phyloP scores from a whole-genome alignment of 2,329 filamentous ascomycete genomes.

The Sarocladium brachiariae region DNA sequence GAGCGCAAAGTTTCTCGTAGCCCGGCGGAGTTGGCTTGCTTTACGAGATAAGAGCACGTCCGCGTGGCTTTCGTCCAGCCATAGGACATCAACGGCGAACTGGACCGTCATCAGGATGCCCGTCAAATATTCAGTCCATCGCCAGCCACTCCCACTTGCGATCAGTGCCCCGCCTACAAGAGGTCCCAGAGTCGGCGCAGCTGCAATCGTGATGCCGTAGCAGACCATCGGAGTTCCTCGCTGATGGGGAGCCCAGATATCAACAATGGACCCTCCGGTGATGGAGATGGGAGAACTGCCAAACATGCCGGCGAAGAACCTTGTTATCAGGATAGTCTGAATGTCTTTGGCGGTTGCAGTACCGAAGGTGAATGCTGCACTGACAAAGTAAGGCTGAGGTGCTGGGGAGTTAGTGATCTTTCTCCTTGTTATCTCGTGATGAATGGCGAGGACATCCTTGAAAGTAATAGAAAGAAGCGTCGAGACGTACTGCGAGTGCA shows the following conservation, averaged over 20 bases:
- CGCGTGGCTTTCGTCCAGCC: conserved; percentile 42
- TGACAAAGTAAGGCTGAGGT: not conserved
- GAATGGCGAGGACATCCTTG: no score
- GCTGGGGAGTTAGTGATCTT: no score
- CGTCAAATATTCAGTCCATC: conserved; percentile 43
- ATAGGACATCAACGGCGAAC: conserved; percentile 23
- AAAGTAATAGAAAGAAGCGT: no score
- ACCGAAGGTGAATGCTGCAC: not conserved
- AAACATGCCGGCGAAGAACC: conserved; percentile 56
- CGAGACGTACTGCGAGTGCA: not conserved
- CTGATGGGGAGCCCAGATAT: conserved; percentile 52
- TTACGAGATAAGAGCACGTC: conserved; percentile 38
- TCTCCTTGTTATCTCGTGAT: no score
- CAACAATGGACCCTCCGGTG: conserved; percentile 59
- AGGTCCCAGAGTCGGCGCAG: conserved; percentile 39
- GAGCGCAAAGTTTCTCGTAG: conserved; percentile 43
- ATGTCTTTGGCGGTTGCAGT: not conserved
- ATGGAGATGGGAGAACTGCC: conserved; percentile 57
- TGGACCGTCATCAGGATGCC: conserved; percentile 28
- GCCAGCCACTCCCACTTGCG: conserved; percentile 35
- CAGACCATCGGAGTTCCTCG: conserved; percentile 50
- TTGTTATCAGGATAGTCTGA: conserved; percentile 16
- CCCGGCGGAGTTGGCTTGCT: conserved; percentile 33
- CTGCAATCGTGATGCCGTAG: conserved; percentile 22
- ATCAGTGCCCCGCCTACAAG: conserved; percentile 40